Evolutionary conservation across 1,284 basidiomycete genomes (phyloP).

Genomic region (Cutaneotrichosporon cyanovorans): DNA sequence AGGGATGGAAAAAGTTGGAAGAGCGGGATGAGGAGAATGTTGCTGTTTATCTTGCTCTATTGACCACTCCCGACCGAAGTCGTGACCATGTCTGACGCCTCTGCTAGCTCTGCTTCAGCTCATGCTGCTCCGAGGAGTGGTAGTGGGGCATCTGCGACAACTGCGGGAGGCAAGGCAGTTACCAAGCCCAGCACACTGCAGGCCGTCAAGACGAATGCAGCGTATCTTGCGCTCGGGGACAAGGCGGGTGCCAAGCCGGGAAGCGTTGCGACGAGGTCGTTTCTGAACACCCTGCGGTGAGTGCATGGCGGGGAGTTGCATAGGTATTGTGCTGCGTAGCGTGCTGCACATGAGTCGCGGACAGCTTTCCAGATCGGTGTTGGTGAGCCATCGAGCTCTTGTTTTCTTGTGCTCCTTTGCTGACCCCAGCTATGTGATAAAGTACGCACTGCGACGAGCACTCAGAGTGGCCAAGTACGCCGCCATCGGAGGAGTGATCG

Average conservation of each 20-base stretch:
- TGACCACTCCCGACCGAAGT: too few relatives aligned
- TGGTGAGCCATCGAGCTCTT: too few relatives aligned
- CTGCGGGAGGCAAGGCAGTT: not conserved
- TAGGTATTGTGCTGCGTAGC: too few relatives aligned
- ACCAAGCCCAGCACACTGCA: conserved; percentile 7
- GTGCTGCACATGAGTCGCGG: not conserved
- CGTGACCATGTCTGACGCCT: too few relatives aligned
- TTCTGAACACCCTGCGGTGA: conserved; percentile 39
- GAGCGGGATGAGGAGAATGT: too few relatives aligned
- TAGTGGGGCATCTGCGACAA: not conserved
- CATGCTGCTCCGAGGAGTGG: too few relatives aligned
- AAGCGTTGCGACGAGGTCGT: conserved; percentile 35
- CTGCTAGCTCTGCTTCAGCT: too few relatives aligned
- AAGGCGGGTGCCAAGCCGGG: conserved; percentile 31
- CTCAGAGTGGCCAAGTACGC: conserved; percentile 46
- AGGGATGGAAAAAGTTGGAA: too few relatives aligned
- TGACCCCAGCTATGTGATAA: conserved; percentile 37
- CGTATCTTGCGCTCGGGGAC: conserved; percentile 41
- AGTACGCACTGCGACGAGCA: conserved; percentile 40
- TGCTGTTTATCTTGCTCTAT: too few relatives aligned
- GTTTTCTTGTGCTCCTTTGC: not conserved
- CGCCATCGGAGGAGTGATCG: conserved; percentile 32
- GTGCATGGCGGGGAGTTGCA: conserved; percentile 5
- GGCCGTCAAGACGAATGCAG: conserved; percentile 33
- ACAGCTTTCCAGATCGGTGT: too few relatives aligned